Evolutionary conservation across 2,329 filamentous ascomycete genomes (phyloP), one percentile per base, ranked within the genome.

Genomic region (Diatrype stigma): DNA sequence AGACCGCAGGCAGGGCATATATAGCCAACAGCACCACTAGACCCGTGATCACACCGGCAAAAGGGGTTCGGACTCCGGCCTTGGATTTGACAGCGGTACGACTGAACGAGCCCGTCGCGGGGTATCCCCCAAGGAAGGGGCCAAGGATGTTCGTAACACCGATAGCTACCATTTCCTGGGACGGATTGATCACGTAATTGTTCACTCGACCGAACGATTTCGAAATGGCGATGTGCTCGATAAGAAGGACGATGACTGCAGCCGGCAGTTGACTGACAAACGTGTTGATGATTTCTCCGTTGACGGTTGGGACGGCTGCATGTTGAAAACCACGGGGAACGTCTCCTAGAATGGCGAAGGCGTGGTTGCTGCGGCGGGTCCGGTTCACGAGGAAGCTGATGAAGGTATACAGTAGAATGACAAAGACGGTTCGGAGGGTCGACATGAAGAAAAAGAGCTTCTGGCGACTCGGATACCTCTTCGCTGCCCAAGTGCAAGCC

Each of bases 71-170:
- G 3, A 96, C 93, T 63, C 94, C 94, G 46, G 94, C 92, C 71
- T 97, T 97, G 4, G 93, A 94, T 70, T 96, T 96, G 73, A 97
- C 96, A 48, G 94, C 93, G 26, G 94, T 97, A 54, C 94, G 85
- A 34, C 90, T 96, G 77, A 97, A 97, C 2, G 94, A 97, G 1
- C 94, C 94, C 2, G 93, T 99, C 0, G 90, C 89, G 14, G 93
- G 90, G 64, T 96, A 99, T 2, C 80, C 94, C 47, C 93, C 94
- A 2, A 97, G 78, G 73, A 97, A 96, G 2, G 94, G 91, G 1
- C 90, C 92, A 7, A 97, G 77, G 35, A 97, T 76, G 66, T 97
- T 97, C 34, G 86, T 87, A 23, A 96, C 82, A 55, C 93, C 93
- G 58, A 97, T 96, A 21, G 90, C 93, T 45, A 99, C 89, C 72